Evolutionary conservation across 306 rosid species (phyloP), one percentile per base, ranked within the genome.

Genomic region (Pyrus communis): DNA sequence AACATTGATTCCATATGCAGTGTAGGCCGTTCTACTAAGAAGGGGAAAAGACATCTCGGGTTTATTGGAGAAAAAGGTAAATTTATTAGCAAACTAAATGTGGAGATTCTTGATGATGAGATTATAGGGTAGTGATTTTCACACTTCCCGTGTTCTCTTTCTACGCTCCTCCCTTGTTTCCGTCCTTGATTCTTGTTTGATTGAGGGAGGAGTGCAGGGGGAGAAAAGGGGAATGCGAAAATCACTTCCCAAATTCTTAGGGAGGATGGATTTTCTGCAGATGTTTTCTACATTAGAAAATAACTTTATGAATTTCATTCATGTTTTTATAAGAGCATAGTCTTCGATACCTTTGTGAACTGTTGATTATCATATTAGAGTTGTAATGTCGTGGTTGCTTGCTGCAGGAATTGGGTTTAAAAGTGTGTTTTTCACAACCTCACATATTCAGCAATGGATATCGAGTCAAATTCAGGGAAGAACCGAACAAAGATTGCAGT

Each of bases 31-130:
- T 82, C 85, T 10, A 67, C 79, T 13, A 81, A 81, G 28, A 71
- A 81, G 58, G 84, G 84, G 10, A 81, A 76, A 30, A 64, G 78
- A 23, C 46, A 55, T 4, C 59, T 18, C 0, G 78, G 84, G 1
- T 81, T 60, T 69, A 81, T 81, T 54, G 84, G 84, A 33, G 81
- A 81, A 43, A 81, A 81, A 71, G 75, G 84, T 77, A 30, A 9
- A 19, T 42, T 12, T 62, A 58, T n/a, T 2, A 19, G 30, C 72
- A 25, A 60, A 12, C 33, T 11, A 51, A 11, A 51, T 2, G 45
- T 42, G 45, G 21, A 18, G 55, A 38, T 38, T 38, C 42, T 38
- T 38, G 42, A 38, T 38, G 42, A 38, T 38, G 42, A 38, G 42
- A 38, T 38, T 7, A 38, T 38, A 38, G 42, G 42, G 42, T 38